Percentiles rank a stretch among this genome's conserved stretches.
These are phyloP conservation scores for Ciborinia camelliae DNA, from an alignment of 2,329 filamentous ascomycete genomes.

Conservation along the genomic window DNA sequence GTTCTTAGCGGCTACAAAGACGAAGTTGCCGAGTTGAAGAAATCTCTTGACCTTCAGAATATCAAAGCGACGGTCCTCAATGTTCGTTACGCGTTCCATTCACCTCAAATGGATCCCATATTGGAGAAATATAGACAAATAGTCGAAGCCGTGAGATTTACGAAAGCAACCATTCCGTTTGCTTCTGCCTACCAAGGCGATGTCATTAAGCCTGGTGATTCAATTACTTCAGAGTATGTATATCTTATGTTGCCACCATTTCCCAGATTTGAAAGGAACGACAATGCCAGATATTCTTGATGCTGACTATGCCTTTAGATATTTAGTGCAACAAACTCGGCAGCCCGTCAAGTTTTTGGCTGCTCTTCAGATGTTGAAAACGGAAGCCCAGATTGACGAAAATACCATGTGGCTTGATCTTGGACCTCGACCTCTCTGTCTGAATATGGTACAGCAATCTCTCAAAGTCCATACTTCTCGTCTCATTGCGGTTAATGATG, in stretches of 20 bases:
- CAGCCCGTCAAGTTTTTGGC: slow-evolving; percentile 62
- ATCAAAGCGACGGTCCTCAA: background rate
- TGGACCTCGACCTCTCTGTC: background rate
- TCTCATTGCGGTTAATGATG: background rate
- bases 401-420: slow-evolving; percentile 37
- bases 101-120: background rate
- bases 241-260: background rate
- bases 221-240: background rate
- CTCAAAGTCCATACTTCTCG: background rate
- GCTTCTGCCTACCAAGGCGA: background rate
- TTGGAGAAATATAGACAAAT: background rate
- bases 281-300: background rate
- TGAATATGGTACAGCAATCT: background rate
- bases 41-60: background rate
- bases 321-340: slow-evolving; percentile 61
- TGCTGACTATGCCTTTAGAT: slow-evolving; percentile 38
- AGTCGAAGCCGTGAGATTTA: background rate
- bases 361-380: slow-evolving; percentile 54
- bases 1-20: background rate
- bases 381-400: slow-evolving; percentile 56
- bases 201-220: background rate
- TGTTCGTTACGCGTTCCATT: background rate
- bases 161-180: background rate
- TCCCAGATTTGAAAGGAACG: background rate
- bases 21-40: background rate